Conservation (phyloP, 2,329 filamentous ascomycete genomes). For the Ophiostoma ulmi region DNA sequence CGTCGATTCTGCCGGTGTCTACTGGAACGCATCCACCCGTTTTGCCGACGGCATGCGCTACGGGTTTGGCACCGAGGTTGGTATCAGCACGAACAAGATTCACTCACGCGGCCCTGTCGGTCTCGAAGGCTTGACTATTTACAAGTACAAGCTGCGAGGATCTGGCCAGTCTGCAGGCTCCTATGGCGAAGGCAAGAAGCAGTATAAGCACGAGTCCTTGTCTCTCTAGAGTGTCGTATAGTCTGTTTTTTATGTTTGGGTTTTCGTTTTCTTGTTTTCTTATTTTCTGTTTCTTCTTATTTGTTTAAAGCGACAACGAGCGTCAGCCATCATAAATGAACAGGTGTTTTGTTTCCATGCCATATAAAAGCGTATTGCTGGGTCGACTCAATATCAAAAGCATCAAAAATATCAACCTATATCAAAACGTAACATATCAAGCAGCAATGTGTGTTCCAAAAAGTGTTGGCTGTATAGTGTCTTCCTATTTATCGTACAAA, state of each 20-base stretch:
- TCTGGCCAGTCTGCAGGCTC: slow-evolving; percentile 73
- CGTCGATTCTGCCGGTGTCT: slow-evolving; percentile 86
- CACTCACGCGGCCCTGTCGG: slow-evolving; percentile 91
- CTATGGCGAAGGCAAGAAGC: slow-evolving; percentile 62
- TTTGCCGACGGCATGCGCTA: slow-evolving; percentile 97
- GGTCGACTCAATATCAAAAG: neutral
- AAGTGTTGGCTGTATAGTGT: neutral
- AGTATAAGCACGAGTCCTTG: slow-evolving; percentile 55
- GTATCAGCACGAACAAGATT: slow-evolving; percentile 98
- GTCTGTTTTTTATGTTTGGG: neutral
- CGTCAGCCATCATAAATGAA: neutral
- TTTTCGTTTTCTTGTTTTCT: neutral
- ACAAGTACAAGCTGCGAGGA: slow-evolving; percentile 89
- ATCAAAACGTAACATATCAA: neutral
- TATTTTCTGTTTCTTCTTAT: neutral
- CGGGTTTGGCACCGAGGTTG: slow-evolving; percentile 96
- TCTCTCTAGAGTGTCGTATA: slow-evolving; percentile 34
- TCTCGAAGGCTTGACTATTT: slow-evolving; percentile 89
- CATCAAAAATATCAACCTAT: neutral
- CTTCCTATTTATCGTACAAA: slow-evolving; percentile 6
- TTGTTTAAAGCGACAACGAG: neutral
- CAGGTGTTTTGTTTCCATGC: slow-evolving; percentile 1
- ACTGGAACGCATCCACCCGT: slow-evolving; percentile 93
- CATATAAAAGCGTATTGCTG: neutral
- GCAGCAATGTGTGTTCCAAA: neutral